phyloP scores from a whole-genome alignment of 768 basidiomycete species.

The Lyophyllum shimeji region DNA sequence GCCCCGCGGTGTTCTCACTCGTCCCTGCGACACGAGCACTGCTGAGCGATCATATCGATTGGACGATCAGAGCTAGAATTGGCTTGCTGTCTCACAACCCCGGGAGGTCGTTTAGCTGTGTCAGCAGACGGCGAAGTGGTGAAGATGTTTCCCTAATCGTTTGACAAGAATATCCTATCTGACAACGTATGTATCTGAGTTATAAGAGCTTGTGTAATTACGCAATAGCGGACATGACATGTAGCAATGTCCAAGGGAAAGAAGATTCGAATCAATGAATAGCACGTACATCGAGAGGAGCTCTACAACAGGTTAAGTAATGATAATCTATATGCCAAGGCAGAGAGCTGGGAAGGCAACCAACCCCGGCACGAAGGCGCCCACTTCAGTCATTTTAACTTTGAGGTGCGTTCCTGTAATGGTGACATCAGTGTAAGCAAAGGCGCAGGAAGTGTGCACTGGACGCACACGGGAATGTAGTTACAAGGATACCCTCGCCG shows the following conservation, averaged over 20 bases:
- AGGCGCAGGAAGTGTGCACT: background rate
- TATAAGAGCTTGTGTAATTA: background rate
- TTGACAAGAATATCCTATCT: background rate
- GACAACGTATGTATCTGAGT: background rate
- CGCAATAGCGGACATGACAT: background rate
- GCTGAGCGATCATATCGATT: background rate
- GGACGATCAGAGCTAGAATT: slow-evolving; percentile 1
- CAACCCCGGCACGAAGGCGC: background rate
- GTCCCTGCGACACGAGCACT: slow-evolving; percentile 6
- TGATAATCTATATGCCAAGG: background rate
- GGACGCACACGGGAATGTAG: slow-evolving; percentile 66
- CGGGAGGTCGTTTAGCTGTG: background rate
- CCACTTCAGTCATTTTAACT: background rate
- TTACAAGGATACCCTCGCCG: slow-evolving; percentile 55
- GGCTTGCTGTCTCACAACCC: background rate
- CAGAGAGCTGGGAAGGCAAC: background rate
- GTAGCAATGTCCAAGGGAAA: background rate
- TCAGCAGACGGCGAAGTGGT: background rate
- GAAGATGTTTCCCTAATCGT: background rate
- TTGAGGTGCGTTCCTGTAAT: background rate
- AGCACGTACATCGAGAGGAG: background rate
- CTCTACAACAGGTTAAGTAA: background rate
- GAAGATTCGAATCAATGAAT: background rate
- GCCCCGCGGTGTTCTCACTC: background rate
- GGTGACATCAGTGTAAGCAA: background rate